These are phyloP conservation scores for Microbotryum silenes-acaulis DNA, from an alignment of 1,284 basidiomycete species.

Conservation along the genomic window DNA sequence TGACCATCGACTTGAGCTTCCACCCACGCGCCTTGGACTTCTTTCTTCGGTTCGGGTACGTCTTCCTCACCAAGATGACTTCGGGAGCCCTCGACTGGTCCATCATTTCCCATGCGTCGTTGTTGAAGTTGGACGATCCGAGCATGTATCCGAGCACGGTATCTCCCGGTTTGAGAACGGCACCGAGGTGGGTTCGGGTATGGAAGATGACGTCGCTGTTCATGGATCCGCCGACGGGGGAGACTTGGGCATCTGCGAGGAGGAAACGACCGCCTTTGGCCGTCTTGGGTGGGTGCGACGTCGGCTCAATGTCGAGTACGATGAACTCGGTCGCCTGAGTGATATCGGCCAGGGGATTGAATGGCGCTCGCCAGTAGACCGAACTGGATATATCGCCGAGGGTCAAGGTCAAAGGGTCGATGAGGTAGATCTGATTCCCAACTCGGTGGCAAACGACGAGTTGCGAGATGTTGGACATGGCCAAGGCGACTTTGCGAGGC, in stretches of 20 bases:
- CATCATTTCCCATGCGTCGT: slow-evolving; percentile 70
- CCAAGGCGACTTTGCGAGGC: slow-evolving; percentile 69
- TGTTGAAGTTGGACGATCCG: slow-evolving; percentile 86
- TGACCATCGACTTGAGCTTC: slow-evolving; percentile 84
- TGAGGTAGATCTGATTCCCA: slow-evolving; percentile 80
- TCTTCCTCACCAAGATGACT: slow-evolving; percentile 88
- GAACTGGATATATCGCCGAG: slow-evolving; percentile 68
- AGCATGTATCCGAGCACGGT: slow-evolving; percentile 86
- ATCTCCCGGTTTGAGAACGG: slow-evolving; percentile 91
- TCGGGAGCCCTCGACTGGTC: slow-evolving; percentile 65
- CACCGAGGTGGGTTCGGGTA: slow-evolving; percentile 91
- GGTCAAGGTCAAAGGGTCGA: slow-evolving; percentile 83
- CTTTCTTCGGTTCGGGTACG: slow-evolving; percentile 89
- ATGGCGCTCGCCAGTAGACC: slow-evolving; percentile 87
- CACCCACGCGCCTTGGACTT: slow-evolving; percentile 78
- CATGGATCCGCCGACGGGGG: slow-evolving; percentile 64
- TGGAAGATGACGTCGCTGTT: slow-evolving; percentile 81
- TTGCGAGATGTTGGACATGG: slow-evolving; percentile 77
- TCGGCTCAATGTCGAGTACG: slow-evolving; percentile 81
- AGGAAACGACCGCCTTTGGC: slow-evolving; percentile 48
- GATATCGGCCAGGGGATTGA: slow-evolving; percentile 70
- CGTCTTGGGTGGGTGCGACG: slow-evolving; percentile 47
- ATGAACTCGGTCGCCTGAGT: slow-evolving; percentile 90
- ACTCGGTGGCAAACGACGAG: slow-evolving; percentile 82
- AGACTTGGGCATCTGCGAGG: slow-evolving; percentile 89